Evolutionary conservation across 441 rosid species (phyloP), one percentile per base, ranked within the genome.

Genomic region (Gossypium trilobum): DNA sequence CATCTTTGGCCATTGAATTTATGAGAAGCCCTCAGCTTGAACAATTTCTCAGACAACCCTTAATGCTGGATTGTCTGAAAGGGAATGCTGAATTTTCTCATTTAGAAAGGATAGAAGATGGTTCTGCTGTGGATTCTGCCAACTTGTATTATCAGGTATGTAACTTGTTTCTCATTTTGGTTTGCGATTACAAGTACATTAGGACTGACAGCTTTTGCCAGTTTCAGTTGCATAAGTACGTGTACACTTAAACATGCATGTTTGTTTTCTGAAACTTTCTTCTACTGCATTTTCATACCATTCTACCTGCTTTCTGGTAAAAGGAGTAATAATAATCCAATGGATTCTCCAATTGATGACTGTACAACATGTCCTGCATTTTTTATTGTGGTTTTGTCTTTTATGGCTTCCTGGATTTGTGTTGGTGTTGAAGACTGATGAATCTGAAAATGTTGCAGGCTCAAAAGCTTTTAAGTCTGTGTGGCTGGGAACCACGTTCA

Each of bases 401-500:
- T 58, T 62, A 59, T 19, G 50, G 63, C 9, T 46, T 73, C 44
- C 46, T 68, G 71, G 66, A 51, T 42, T 63, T 13, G 23, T 65
- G 14, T 75, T 68, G 56, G 70, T 78, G 25, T 13, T 73, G 57
- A 55, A 75, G 70, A 52, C 20, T 67, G 36, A 56, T 79, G 44
- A 27, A 70, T 23, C 71, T 66, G 16, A 20, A 78, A 44, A 22
- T 57, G 69, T 77, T 79, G 77, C 91, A 92, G 99, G 97, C 97
- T 68, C 83, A 82, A 70, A 91, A 88, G 75, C 81, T 90, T 69
- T 83, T 86, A 75, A 85, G 93, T 83, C 83, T 95, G 58, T 91
- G 95, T 73, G 99, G 99, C 69, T 95, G 99, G 99, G 98, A 92
- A 78, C 93, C 93, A 0, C 90, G 92, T 2, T 77, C 76, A 33